phyloP scores from a whole-genome alignment of 331 rosid genomes.

The Saraca asoca region DNA sequence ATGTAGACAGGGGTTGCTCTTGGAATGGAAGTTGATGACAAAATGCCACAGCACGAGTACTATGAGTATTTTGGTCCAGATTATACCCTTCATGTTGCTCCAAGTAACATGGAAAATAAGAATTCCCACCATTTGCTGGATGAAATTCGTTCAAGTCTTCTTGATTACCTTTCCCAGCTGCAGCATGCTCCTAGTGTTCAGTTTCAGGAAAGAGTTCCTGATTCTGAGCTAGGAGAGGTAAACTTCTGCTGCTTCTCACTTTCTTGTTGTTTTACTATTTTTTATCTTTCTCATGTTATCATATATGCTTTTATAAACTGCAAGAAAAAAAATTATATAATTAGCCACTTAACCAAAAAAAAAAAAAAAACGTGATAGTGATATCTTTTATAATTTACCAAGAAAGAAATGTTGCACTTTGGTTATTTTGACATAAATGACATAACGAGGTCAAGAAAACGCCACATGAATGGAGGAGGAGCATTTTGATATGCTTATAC shows the following conservation, averaged over 20 bases:
- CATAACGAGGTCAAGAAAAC: no score
- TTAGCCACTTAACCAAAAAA: background rate
- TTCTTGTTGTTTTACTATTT: slow-evolving; percentile 4
- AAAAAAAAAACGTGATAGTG: background rate
- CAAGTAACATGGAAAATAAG: slow-evolving; percentile 98
- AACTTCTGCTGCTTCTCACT: slow-evolving; percentile 16
- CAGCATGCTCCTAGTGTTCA: slow-evolving; percentile 95
- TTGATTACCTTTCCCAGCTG: slow-evolving; percentile 79
- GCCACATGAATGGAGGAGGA: no score
- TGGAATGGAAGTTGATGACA: slow-evolving; percentile 93
- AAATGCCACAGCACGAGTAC: slow-evolving; percentile 94
- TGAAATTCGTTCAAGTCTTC: slow-evolving; percentile 74
- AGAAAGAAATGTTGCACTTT: background rate
- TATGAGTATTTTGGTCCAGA: slow-evolving; percentile 98
- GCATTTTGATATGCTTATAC: no score
- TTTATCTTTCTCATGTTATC: background rate
- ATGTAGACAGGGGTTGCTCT: slow-evolving; percentile 96
- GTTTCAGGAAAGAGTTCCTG: slow-evolving; percentile 91
- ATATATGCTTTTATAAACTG: slow-evolving; percentile 4
- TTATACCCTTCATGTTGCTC: slow-evolving; percentile 97
- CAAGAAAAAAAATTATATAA: background rate
- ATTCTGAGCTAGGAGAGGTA: slow-evolving; percentile 85
- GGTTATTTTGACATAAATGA: background rate
- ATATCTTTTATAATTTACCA: no score
- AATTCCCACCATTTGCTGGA: slow-evolving; percentile 74